These are phyloP conservation scores for Clavispora fructus DNA, from an alignment of 805 yeast species.

Conservation along the genomic window DNA sequence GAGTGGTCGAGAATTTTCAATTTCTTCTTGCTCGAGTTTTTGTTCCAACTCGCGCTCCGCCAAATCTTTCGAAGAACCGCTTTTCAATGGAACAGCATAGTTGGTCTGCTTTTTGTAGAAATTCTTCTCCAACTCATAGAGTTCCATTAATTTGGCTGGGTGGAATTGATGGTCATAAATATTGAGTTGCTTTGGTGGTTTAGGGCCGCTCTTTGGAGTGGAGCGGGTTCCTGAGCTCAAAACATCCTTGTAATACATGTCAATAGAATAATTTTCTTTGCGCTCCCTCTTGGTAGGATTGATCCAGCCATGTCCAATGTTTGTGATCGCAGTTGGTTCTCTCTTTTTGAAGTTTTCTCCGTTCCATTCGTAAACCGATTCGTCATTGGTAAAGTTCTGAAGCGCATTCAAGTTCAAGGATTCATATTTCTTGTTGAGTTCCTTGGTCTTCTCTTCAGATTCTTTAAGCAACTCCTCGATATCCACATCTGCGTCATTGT, in stretches of 20 bases:
- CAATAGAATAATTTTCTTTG: constrained; percentile 81
- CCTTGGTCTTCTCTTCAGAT: constrained; percentile 60
- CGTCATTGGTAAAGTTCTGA: constrained; percentile 67
- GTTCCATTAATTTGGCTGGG: constrained; percentile 67
- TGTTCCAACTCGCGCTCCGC: constrained; percentile 38
- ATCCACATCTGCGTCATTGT: constrained; percentile 46
- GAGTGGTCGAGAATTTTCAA: constrained; percentile 71
- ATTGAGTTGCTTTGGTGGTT: constrained; percentile 78
- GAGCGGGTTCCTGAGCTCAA: constrained; percentile 54
- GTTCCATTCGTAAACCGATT: constrained; percentile 79
- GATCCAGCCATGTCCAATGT: constrained; percentile 62
- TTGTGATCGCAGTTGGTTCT: constrained; percentile 41
- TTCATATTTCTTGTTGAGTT: constrained; percentile 58
- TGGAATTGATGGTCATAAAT: constrained; percentile 89
- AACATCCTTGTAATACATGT: constrained; percentile 79
- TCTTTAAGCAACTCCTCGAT: constrained; percentile 55
- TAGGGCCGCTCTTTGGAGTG: constrained; percentile 50
- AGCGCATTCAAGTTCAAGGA: constrained; percentile 70
- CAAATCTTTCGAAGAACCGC: constrained; percentile 40
- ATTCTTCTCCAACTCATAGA: constrained; percentile 78
- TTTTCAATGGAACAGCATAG: constrained; percentile 58
- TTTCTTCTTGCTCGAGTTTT: constrained; percentile 62
- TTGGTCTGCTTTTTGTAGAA: constrained; percentile 65
- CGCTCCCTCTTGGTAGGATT: constrained; percentile 83
- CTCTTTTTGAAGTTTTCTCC: constrained; percentile 74